Conservation (phyloP, 495 filamentous ascomycete species). For the Lasiosphaeris hirsuta region DNA sequence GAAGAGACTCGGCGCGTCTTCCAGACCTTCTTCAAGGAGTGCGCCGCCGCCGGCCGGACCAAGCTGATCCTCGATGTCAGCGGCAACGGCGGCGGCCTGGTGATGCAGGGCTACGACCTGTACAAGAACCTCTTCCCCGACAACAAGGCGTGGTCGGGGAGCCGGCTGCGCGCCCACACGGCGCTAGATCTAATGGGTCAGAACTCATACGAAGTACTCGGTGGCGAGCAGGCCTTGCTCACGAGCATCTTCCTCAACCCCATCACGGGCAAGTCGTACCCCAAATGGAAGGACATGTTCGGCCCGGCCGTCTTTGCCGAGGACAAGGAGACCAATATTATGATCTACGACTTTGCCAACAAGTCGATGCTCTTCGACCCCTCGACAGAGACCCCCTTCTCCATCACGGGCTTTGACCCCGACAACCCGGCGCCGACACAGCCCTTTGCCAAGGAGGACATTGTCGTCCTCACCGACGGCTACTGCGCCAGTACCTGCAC, state of each 20-base stretch:
- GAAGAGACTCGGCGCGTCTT: neutral
- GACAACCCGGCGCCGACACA: conserved; percentile 29
- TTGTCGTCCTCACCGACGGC: conserved; percentile 52
- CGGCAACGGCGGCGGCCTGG: conserved; percentile 46
- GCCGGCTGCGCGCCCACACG: conserved; percentile 44
- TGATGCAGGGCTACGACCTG: conserved; percentile 39
- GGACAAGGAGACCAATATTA: conserved; percentile 1
- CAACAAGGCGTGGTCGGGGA: conserved; percentile 35
- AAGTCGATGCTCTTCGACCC: conserved; percentile 19
- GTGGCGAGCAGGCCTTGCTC: neutral
- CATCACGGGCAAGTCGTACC: conserved; percentile 3
- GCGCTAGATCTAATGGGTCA: conserved; percentile 39
- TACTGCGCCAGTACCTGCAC: conserved; percentile 62
- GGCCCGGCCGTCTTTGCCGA: conserved; percentile 7
- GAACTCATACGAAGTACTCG: neutral
- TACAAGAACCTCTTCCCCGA: conserved; percentile 34
- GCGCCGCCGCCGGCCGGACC: conserved; percentile 3
- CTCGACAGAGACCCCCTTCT: conserved; percentile 18
- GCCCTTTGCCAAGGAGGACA: conserved; percentile 35
- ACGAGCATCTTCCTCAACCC: conserved; percentile 19
- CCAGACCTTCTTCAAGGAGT: neutral
- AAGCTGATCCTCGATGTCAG: conserved; percentile 50
- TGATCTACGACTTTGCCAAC: conserved; percentile 29
- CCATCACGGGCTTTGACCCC: conserved; percentile 21
- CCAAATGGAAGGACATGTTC: conserved; percentile 4